These are phyloP conservation scores for Ganoderma boninense DNA, from an alignment of 1,284 basidiomycete species.

Conservation along the genomic window DNA sequence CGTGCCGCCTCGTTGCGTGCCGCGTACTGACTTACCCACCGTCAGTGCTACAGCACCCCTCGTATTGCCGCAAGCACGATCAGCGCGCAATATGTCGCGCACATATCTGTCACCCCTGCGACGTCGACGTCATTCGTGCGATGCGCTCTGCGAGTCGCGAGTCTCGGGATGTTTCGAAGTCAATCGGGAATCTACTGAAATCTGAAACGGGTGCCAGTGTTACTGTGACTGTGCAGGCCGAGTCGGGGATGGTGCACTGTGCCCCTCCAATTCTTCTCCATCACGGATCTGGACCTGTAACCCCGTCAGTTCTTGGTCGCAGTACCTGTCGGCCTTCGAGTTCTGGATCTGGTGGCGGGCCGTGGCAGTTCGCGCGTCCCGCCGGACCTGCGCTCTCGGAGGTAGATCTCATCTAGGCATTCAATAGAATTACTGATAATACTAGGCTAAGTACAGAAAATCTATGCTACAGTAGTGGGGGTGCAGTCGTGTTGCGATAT, in stretches of 20 bases:
- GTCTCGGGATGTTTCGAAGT: background rate
- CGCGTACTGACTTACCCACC: too few relatives aligned
- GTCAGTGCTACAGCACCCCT: background rate
- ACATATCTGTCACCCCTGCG: too few relatives aligned
- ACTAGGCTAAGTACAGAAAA: constrained; percentile 3
- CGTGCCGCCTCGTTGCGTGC: background rate
- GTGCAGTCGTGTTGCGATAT: background rate
- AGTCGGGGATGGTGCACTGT: background rate
- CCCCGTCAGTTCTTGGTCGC: background rate
- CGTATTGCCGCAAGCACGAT: background rate
- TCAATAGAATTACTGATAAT: constrained; percentile 1
- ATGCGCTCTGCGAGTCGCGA: background rate
- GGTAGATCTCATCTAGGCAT: background rate
- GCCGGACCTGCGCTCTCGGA: background rate
- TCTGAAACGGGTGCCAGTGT: background rate
- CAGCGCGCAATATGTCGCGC: background rate
- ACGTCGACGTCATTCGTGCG: background rate
- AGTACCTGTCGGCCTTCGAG: background rate
- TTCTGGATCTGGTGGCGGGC: background rate
- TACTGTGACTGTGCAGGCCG: background rate
- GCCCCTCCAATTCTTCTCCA: background rate
- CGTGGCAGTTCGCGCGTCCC: background rate
- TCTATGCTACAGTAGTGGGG: constrained; percentile 7
- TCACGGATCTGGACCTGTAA: background rate
- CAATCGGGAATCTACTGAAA: background rate